Base-by-base conservation (phyloP, 2,329 filamentous ascomycete genomes). In the Exophiala lecanii-corni region DNA sequence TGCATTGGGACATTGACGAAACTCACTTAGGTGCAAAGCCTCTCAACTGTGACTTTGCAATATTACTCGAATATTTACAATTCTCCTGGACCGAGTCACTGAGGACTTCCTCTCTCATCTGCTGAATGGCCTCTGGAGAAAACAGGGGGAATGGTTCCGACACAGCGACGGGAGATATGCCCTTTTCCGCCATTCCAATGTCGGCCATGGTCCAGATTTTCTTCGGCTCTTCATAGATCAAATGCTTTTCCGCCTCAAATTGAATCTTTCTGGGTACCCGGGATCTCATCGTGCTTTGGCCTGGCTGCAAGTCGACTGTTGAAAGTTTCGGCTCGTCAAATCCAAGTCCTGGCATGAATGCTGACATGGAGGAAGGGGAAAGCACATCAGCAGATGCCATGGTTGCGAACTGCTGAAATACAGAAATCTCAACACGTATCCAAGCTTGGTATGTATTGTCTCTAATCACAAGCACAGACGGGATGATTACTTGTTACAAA, bases 61-160 rank as follows among this genome's bases (percentile, higher is more conserved):
- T 67, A 51, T 76, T 74, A 57, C 75, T 74, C 25, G 70, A 69
- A 58, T 71, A 81, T 37, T 69, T 70, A 59, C 72, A 80, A 34
- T 78, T 73, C 3, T 71, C 62, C 36, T 74, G 65, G 3, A 81
- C 75, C 10, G 73, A 66, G 1, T 73, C 64, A 38, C 71, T 72
- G 30, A 81, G 67, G 18, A 82, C 70, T 58, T 83, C 79, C 1
- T 62, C 63, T 45, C 80, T 68, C 69, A 84, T 82, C 43, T 74
- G 69, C 55, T 72, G 61, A 31, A 83, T 69, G 1, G 79, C 78
- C 38, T 80, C 76, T 16, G 69, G 55, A 4, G 73, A 75, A 59
- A 84, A 84, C 13, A 84, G 70, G 1, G 68, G 67, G 59, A 84
- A 84, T 0, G 79, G 78, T 41, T 80, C 72, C 0, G 78, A 78